Conservation (phyloP, 306 rosid genomes). For the Prunus salicina region DNA sequence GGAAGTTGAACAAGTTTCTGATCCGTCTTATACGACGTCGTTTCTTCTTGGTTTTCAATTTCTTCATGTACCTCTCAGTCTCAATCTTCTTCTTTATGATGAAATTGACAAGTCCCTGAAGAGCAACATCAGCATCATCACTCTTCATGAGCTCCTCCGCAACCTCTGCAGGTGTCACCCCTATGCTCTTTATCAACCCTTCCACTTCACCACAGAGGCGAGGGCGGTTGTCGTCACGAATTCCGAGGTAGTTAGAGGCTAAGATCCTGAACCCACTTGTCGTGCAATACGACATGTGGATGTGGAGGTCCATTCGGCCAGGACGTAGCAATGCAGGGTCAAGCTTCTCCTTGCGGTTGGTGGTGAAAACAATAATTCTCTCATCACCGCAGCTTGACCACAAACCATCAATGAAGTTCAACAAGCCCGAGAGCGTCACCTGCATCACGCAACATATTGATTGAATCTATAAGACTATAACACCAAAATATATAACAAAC, state of each 20-base stretch:
- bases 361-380: slow-evolving; percentile 47
- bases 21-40: too few relatives aligned
- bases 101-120: slow-evolving; percentile 15
- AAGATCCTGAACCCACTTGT: slow-evolving; percentile 32
- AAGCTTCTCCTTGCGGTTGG: slow-evolving; percentile 44
- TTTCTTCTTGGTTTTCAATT: too few relatives aligned
- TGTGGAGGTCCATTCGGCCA: slow-evolving; percentile 60
- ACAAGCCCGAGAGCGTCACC: slow-evolving; percentile 38
- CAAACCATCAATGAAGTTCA: slow-evolving; percentile 46
- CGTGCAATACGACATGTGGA: slow-evolving; percentile 43
- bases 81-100: slow-evolving; percentile 15
- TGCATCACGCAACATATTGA: not conserved
- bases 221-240: slow-evolving; percentile 14
- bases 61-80: not conserved
- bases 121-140: slow-evolving; percentile 34
- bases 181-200: slow-evolving; percentile 21
- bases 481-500: too few relatives aligned
- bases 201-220: slow-evolving; percentile 22
- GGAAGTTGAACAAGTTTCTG: too few relatives aligned
- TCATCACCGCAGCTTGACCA: slow-evolving; percentile 61
- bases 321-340: slow-evolving; percentile 47
- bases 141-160: slow-evolving; percentile 44
- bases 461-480: too few relatives aligned
- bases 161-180: slow-evolving; percentile 46
- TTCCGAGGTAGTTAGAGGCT: slow-evolving; percentile 38